A percentile compares a stretch with the other conserved stretches of the same genome.
Conservation (phyloP, 1,284 basidiomycete genomes). For the Irpex rosettiformis region DNA sequence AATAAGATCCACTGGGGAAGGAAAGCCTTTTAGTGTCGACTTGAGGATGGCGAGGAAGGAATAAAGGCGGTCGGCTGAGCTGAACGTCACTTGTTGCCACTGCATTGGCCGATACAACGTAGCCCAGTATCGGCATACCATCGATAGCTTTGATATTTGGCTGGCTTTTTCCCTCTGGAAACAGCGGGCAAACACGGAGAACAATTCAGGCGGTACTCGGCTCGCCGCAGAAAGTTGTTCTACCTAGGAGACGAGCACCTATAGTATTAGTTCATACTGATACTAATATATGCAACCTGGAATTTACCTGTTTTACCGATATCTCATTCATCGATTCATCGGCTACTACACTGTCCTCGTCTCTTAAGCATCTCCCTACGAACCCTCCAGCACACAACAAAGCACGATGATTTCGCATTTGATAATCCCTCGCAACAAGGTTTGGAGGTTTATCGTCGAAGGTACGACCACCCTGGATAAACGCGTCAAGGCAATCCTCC, state of each 20-base stretch:
- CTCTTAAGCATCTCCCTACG: not conserved
- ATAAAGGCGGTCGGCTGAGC: not conserved
- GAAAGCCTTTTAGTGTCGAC: not conserved
- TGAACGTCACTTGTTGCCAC: not conserved
- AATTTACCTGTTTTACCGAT: no score
- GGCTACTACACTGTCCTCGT: not conserved
- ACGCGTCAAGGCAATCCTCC: no score
- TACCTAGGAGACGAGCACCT: no score
- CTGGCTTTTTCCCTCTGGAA: not conserved
- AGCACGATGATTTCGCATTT: not conserved
- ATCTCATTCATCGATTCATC: no score
- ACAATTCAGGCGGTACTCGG: not conserved
- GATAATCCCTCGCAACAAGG: not conserved
- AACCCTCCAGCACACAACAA: not conserved
- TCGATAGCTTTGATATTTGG: not conserved
- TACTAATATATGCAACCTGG: no score
- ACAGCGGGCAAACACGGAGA: not conserved
- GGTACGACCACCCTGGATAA: no score
- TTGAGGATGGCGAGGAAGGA: not conserved
- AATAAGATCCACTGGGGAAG: not conserved
- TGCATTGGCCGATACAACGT: not conserved
- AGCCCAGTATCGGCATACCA: not conserved
- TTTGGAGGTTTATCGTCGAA: no score
- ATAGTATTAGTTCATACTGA: no score
- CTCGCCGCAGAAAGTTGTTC: not conserved